These are phyloP conservation scores for Antitrichia curtipendula DNA, from an alignment of 225 moss, liverwort and hornwort species.

Conservation along the genomic window DNA sequence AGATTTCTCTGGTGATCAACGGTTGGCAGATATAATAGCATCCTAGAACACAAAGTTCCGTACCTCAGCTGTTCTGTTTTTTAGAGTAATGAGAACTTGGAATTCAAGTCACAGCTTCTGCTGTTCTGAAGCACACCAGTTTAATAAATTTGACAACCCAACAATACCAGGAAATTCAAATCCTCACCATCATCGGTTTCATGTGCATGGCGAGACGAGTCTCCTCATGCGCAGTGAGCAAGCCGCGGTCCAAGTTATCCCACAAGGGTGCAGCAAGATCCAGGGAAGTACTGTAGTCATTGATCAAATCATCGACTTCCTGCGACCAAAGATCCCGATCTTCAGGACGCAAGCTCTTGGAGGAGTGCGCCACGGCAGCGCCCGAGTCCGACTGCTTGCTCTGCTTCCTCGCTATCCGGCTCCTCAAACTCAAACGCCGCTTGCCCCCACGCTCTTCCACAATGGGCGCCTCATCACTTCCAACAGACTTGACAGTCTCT, in stretches of 20 bases:
- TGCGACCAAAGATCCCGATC: conserved; percentile 55
- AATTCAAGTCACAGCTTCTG: background rate
- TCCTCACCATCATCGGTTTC: conserved; percentile 64
- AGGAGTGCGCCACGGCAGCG: background rate
- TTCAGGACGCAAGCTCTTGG: background rate
- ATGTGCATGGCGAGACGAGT: conserved; percentile 47
- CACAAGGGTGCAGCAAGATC: conserved; percentile 47
- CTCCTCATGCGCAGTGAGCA: conserved; percentile 62
- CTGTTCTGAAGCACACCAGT: background rate
- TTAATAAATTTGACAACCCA: background rate
- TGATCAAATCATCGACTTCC: conserved; percentile 52
- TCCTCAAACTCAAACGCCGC: conserved; percentile 66
- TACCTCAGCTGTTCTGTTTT: background rate
- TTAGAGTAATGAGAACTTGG: background rate
- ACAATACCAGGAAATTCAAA: background rate
- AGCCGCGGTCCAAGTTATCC: conserved; percentile 53
- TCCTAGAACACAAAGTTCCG: background rate
- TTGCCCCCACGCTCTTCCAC: conserved; percentile 38
- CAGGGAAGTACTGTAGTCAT: conserved; percentile 22
- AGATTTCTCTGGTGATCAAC: background rate
- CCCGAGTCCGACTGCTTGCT: conserved; percentile 7
- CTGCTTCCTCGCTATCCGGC: conserved; percentile 69
- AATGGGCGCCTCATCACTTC: background rate
- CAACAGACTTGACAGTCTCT: background rate
- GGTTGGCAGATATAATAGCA: background rate